Conservation (phyloP, 2,329 filamentous ascomycete genomes). For the Talaromyces verruculosus region DNA sequence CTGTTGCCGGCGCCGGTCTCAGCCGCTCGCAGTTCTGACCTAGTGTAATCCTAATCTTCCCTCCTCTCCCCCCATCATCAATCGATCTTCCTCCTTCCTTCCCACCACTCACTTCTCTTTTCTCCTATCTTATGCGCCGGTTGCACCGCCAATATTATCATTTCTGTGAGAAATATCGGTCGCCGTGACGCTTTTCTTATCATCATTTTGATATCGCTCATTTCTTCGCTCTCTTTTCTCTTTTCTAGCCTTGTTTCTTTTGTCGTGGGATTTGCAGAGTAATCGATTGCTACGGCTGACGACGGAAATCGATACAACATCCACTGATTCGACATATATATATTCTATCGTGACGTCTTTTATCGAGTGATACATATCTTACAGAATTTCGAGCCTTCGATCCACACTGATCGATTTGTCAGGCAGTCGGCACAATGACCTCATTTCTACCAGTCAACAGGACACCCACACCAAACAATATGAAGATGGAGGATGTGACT, state of each 20-base stretch:
- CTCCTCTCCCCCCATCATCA: not conserved
- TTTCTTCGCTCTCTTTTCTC: slow-evolving; percentile 4
- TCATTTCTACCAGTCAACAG: slow-evolving; percentile 63
- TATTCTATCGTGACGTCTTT: not conserved
- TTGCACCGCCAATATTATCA: slow-evolving; percentile 8
- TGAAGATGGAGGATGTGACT: slow-evolving; percentile 52
- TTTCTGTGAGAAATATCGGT: not conserved
- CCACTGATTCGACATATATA: not conserved
- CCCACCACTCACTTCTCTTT: not conserved
- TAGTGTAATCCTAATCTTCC: not conserved
- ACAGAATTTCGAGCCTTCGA: not conserved
- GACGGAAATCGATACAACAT: not conserved
- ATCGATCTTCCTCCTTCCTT: slow-evolving; percentile 13
- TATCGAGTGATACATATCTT: not conserved
- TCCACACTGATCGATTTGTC: not conserved
- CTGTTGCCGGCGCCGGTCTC: slow-evolving; percentile 12
- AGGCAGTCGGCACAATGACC: slow-evolving; percentile 46
- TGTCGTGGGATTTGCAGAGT: not conserved
- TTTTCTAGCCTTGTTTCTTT: slow-evolving; percentile 2
- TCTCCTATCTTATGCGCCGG: slow-evolving; percentile 21
- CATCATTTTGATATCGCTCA: not conserved
- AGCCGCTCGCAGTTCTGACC: slow-evolving; percentile 16
- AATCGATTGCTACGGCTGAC: not conserved
- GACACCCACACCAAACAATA: slow-evolving; percentile 49
- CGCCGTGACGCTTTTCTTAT: slow-evolving; percentile 7